Conservation (phyloP, 225 moss, liverwort and hornwort genomes). For the Pleurozium schreberi region DNA sequence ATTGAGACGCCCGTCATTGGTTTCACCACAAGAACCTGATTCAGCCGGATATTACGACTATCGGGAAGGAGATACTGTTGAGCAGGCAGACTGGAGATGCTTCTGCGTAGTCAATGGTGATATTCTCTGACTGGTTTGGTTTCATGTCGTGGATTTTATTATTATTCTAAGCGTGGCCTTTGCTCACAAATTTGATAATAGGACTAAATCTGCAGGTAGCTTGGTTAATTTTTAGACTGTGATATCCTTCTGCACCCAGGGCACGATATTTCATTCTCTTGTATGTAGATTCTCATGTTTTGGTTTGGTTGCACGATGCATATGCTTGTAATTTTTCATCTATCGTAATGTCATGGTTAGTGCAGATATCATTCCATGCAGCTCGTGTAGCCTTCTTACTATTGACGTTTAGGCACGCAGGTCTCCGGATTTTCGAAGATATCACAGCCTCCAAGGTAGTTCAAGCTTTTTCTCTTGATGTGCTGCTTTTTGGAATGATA, state of each 20-base stretch:
- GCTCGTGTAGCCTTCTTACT: not conserved
- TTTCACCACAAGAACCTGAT: slow-evolving; percentile 34
- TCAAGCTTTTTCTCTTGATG: not conserved
- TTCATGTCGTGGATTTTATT: not conserved
- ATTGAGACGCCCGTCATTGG: slow-evolving; percentile 29
- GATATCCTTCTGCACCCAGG: not conserved
- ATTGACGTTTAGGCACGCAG: slow-evolving; percentile 14
- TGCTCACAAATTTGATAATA: not conserved
- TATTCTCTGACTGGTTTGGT: not conserved
- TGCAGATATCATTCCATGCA: not conserved
- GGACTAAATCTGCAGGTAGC: not conserved
- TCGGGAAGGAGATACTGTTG: slow-evolving; percentile 53
- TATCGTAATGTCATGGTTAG: not conserved
- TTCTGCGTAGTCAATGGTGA: slow-evolving; percentile 60
- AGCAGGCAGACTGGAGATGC: slow-evolving; percentile 75
- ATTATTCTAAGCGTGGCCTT: not conserved
- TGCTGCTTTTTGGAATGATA: not conserved
- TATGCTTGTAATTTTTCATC: not conserved
- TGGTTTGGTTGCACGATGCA: not conserved
- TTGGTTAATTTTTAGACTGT: not conserved
- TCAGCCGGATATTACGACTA: slow-evolving; percentile 27
- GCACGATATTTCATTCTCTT: not conserved
- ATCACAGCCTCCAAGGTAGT: slow-evolving; percentile 54
- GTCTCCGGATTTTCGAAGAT: slow-evolving; percentile 75
- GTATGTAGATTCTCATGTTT: not conserved